Conservation (phyloP, 371 early-diverging fungal species). For the Lichtheimia hyalospora region DNA sequence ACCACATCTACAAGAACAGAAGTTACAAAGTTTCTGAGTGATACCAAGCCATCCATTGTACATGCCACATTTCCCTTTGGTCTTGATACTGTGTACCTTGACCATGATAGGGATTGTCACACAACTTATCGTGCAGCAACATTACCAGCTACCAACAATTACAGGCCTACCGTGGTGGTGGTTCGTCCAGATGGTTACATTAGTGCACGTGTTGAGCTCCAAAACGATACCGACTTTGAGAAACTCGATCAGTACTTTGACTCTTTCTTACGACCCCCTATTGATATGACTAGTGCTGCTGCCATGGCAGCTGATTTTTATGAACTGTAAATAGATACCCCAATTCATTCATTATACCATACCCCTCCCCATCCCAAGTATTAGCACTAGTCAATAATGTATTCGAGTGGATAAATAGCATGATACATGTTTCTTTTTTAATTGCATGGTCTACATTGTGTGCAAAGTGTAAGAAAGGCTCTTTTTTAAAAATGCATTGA, state of each 20-base stretch:
- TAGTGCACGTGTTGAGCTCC: constrained; percentile 20
- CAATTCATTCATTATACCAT: no score
- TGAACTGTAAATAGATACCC: constrained; percentile 6
- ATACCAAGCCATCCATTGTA: constrained; percentile 26
- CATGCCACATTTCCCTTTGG: constrained; percentile 36
- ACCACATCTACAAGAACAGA: constrained; percentile 26
- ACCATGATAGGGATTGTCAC: constrained; percentile 45
- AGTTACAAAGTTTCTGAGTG: constrained; percentile 18
- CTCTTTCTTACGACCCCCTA: constrained; percentile 30
- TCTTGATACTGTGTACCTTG: constrained; percentile 34
- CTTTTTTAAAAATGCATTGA: neutral
- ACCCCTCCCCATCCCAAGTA: no score
- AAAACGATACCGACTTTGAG: constrained; percentile 13
- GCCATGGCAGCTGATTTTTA: constrained; percentile 36
- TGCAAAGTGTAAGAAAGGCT: neutral
- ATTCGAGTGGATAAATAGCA: no score
- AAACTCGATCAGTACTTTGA: constrained; percentile 30
- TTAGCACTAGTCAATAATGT: no score
- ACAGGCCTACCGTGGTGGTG: constrained; percentile 26
- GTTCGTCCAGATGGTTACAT: constrained; percentile 45
- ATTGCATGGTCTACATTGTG: constrained; percentile 1
- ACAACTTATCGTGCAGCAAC: constrained; percentile 21
- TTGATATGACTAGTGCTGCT: constrained; percentile 32
- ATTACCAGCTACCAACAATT: neutral
- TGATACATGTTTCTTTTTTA: neutral